phyloP scores from a whole-genome alignment of 768 basidiomycete genomes.

The Cyclocybe cylindracea region DNA sequence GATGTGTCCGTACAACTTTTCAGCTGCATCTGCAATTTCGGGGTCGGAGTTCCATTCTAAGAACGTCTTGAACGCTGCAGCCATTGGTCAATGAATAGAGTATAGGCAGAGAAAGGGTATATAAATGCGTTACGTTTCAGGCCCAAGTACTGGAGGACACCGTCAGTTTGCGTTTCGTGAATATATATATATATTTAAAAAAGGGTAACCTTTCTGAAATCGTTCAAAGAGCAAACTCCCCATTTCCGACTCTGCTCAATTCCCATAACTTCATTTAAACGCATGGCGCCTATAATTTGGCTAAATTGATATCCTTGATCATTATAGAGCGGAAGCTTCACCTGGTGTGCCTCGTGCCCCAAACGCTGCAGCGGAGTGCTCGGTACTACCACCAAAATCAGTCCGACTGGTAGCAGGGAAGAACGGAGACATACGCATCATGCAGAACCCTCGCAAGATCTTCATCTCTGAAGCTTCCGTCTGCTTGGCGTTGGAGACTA shows the following conservation, averaged over 20 bases:
- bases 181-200: too few species aligned
- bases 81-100: background rate
- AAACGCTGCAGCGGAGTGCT: constrained; percentile 72
- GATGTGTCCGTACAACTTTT: constrained; percentile 77
- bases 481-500: constrained; percentile 61
- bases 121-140: constrained; percentile 56
- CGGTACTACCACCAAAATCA: constrained; percentile 46
- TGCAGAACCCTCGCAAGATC: constrained; percentile 70
- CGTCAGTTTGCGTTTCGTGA: background rate
- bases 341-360: constrained; percentile 75
- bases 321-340: constrained; percentile 12
- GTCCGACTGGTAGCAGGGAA: background rate
- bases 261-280: constrained; percentile 81
- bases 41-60: constrained; percentile 80
- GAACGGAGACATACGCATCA: constrained; percentile 52
- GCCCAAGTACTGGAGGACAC: constrained; percentile 58
- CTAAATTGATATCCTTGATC: background rate
- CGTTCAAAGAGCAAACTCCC: constrained; percentile 85
- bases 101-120: background rate
- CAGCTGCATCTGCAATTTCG: constrained; percentile 68
- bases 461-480: constrained; percentile 67
- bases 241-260: constrained; percentile 75
- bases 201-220: constrained; percentile 61
- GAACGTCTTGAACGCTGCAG: constrained; percentile 67
- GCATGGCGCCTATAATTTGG: constrained; percentile 52